Base-by-base conservation (phyloP, 2,329 filamentous ascomycete genomes). In the Xylariaceae sp. region DNA sequence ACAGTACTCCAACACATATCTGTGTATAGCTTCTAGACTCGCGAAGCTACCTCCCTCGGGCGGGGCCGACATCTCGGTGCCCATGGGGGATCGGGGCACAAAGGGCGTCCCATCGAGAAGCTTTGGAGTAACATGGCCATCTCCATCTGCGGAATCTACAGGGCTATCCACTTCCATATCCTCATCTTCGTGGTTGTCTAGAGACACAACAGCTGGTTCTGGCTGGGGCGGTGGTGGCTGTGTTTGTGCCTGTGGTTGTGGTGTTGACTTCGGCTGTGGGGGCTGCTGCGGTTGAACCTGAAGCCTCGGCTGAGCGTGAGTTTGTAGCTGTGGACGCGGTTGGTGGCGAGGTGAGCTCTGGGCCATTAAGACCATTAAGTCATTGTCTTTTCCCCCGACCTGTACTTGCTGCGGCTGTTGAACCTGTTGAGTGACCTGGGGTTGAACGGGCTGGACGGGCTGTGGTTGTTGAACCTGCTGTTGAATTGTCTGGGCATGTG, bases 11-110 rank as follows among this genome's bases (percentile, higher is more conserved):
- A 85, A 68, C 15, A 85, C 82, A 30, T 78, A 79, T 62, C 83
- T 80, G 60, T 85, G 82, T 9, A 86, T 77, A 7, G 81, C 80
- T 53, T 86, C 82, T 22, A 86, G 71, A 2, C 81, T 85, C 2
- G 81, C 75, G 56, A 81, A 86, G 57, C 79, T 84, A 15, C 80
- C 80, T 6, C 82, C 82, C 59, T 85, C 80, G 1, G 82, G 82
- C 4, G 82, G 82, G 2, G 80, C 74, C 4, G 80, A 82, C 80
- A 83, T 83, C 70, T 78, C 76, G 18, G 71, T 66, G 1, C 80
- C 80, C 75, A 82, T 75, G 5, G 80, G 79, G 39, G 77, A 71
- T 3, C 75, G 69, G 0, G 76, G 76, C 10, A 79, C 70, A 54
- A 76, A 81, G 3, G 76, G 75, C 2, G 72, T 65, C 18, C 75